Conservation (phyloP, 163 green algal genomes). For the Coccomyxa subellipsoidea region DNA sequence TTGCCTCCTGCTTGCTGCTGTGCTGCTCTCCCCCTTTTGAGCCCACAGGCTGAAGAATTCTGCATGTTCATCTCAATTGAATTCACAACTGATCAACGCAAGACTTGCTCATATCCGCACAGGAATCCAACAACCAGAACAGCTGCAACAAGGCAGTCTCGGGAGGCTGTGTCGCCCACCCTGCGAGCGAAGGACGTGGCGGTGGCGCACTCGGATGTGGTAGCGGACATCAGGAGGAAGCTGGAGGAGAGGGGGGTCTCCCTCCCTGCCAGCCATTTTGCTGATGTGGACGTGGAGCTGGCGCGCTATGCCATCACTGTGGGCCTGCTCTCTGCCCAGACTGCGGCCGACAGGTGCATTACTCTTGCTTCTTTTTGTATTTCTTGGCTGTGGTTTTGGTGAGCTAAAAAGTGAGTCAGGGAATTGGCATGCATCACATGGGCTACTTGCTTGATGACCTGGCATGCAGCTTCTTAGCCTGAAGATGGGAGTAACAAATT, state of each 20-base stretch:
- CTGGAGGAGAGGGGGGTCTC: slow-evolving; percentile 1
- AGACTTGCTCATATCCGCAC: background rate
- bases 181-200: background rate
- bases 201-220: background rate
- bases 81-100: no score
- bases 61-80: no score
- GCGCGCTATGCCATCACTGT: background rate
- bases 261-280: background rate
- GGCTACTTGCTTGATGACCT: no score
- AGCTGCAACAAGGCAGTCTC: background rate
- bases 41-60: no score
- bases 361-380: background rate
- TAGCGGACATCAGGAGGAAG: background rate
- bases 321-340: background rate
- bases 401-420: no score
- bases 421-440: no score
- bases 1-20: background rate
- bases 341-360: background rate
- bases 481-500: no score
- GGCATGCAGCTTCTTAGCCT: no score
- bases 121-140: background rate
- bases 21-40: no score
- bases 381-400: no score
- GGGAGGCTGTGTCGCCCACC: background rate
- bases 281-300: background rate